A percentile compares a stretch with the other conserved stretches of the same genome.
phyloP scores from a whole-genome alignment of 495 filamentous ascomycete genomes.

The Neurospora sublineolata region DNA sequence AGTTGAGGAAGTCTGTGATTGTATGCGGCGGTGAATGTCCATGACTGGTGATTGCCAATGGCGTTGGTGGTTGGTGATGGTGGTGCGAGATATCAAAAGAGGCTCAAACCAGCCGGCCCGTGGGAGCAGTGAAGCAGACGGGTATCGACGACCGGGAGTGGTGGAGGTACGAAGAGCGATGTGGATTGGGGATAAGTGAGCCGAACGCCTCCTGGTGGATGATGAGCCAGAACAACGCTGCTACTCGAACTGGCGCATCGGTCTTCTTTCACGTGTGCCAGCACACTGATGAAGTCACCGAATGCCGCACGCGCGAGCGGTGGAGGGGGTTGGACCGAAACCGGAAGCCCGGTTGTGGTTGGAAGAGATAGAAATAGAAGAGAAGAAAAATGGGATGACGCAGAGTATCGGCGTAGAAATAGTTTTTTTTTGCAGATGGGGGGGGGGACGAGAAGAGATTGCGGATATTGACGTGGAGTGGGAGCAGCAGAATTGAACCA shows the following conservation, averaged over 20 bases:
- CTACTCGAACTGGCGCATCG: not conserved
- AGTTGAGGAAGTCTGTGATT: conserved; percentile 48
- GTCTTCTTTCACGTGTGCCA: not conserved
- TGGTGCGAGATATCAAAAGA: not conserved
- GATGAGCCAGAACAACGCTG: not conserved
- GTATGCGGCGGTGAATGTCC: conserved; percentile 5
- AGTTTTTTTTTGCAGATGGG: not conserved
- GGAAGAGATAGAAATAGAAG: not conserved
- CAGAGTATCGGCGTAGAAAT: not conserved
- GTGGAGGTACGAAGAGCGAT: not conserved
- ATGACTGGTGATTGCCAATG: not conserved
- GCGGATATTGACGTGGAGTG: not conserved
- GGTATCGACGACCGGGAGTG: not conserved
- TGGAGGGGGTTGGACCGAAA: not conserved
- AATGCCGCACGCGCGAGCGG: not conserved
- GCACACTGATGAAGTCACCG: not conserved
- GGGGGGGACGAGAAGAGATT: not conserved
- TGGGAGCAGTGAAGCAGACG: not conserved
- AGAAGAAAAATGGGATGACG: not conserved
- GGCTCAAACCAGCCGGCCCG: not conserved
- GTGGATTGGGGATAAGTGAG: not conserved
- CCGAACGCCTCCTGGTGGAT: not conserved
- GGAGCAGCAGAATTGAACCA: not conserved
- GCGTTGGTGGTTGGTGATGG: not conserved
- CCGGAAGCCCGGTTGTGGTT: not conserved